Conservation (phyloP, 352 stramenopile genomes). For the Globisporangium paddicum region DNA sequence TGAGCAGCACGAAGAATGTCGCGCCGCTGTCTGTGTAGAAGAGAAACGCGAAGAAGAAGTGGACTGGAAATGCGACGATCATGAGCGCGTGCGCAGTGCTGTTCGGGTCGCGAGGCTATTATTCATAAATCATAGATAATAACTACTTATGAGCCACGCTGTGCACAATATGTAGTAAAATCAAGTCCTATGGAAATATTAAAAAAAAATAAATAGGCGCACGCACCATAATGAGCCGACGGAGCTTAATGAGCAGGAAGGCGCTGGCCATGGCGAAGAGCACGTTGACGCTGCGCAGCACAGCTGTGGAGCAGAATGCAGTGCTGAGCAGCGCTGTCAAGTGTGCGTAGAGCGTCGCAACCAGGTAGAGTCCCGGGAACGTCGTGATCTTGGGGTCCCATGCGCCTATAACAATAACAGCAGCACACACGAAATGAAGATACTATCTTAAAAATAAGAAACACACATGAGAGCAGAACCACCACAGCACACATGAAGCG, state of each 20-base stretch:
- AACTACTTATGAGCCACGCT: too few relatives aligned
- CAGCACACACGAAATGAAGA: too few relatives aligned
- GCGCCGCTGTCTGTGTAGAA: conserved; percentile 89
- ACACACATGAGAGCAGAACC: too few relatives aligned
- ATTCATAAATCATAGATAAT: too few relatives aligned
- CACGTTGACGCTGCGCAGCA: conserved; percentile 79
- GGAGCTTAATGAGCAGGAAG: conserved; percentile 44
- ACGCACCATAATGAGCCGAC: conserved; percentile 29
- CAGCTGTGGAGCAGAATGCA: conserved; percentile 45
- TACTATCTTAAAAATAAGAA: too few relatives aligned
- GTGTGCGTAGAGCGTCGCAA: conserved; percentile 40
- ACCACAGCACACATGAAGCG: too few relatives aligned
- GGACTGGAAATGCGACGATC: conserved; percentile 70
- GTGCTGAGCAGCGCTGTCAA: conserved; percentile 8
- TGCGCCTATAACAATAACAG: conserved; percentile 34
- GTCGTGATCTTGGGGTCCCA: conserved; percentile 94
- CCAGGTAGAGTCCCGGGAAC: conserved; percentile 85
- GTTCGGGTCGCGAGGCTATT: conserved; percentile 36
- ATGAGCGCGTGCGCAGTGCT: conserved; percentile 60
- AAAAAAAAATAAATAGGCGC: neutral
- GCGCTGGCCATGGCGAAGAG: conserved; percentile 66
- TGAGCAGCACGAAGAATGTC: conserved; percentile 87
- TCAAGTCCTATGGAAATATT: too few relatives aligned
- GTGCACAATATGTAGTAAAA: neutral
- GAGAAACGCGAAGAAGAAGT: conserved; percentile 88